These are phyloP conservation scores for Penicillium psychrofluorescens DNA, from an alignment of 495 filamentous ascomycete species.

Conservation along the genomic window DNA sequence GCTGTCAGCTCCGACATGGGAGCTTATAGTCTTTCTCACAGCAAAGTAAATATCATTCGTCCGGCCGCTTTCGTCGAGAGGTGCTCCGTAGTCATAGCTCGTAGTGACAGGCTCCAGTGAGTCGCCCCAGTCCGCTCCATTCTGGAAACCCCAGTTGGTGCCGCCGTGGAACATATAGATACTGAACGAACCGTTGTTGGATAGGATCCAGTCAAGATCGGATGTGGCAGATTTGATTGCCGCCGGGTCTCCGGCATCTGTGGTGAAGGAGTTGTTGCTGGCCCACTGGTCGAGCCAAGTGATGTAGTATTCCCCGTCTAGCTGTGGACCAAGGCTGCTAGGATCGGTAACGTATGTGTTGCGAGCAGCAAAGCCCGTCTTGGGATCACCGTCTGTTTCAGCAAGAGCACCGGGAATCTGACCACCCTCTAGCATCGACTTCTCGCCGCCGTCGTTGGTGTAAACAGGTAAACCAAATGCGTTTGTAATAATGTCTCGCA, in stretches of 20 bases:
- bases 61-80: constrained; percentile 41
- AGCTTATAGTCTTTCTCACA: constrained; percentile 26
- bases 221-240: constrained; percentile 9
- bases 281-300: constrained; percentile 31
- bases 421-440: constrained; percentile 32
- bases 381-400: constrained; percentile 27
- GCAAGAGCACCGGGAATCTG: constrained; percentile 33
- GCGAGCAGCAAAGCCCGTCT: too few relatives aligned
- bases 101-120: constrained; percentile 28
- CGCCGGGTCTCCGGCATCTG: constrained; percentile 10
- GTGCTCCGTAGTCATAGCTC: constrained; percentile 42
- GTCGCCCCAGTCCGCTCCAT: constrained; percentile 35
- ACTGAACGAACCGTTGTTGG: constrained; percentile 32
- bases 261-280: constrained; percentile 21
- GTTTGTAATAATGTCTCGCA: constrained; percentile 27
- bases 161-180: constrained; percentile 45
- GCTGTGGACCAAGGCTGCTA: constrained; percentile 30
- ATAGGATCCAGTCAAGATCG: constrained; percentile 33
- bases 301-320: constrained; percentile 42
- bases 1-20: constrained; percentile 17
- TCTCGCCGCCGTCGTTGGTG: constrained; percentile 38
- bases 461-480: constrained; percentile 36
- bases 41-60: constrained; percentile 32
- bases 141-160: constrained; percentile 38
- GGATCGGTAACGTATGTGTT: constrained; percentile 6